phyloP scores from a whole-genome alignment of 106 monocot species.

The Chionographis japonica region DNA sequence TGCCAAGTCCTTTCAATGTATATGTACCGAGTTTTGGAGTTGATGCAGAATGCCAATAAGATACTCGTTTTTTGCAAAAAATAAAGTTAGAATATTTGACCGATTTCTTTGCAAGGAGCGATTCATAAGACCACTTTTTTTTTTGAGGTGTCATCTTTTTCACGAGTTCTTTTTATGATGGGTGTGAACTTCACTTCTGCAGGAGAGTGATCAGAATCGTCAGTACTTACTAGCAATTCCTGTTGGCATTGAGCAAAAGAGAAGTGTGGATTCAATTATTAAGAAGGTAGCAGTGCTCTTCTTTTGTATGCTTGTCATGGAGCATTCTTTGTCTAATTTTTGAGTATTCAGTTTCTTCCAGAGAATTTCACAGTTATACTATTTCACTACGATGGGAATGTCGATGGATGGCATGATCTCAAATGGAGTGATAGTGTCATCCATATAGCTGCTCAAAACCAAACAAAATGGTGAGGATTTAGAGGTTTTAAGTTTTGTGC shows the following conservation, averaged over 20 bases:
- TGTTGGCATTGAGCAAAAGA: constrained; percentile 63
- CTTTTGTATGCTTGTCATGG: neutral
- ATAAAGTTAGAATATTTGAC: too few relatives aligned
- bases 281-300: constrained; percentile 36
- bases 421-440: constrained; percentile 65
- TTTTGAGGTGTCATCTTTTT: neutral
- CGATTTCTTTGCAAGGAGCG: neutral
- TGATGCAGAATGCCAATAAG: too few relatives aligned
- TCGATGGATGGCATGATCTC: constrained; percentile 70
- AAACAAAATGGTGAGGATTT: constrained; percentile 70
- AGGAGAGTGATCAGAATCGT: constrained; percentile 26
- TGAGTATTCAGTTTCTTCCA: constrained; percentile 69
- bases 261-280: constrained; percentile 56
- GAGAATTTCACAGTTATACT: constrained; percentile 76
- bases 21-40: too few relatives aligned
- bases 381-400: constrained; percentile 86
- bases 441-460: constrained; percentile 63
- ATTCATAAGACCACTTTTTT: neutral
- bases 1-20: too few relatives aligned
- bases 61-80: too few relatives aligned
- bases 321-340: constrained; percentile 21
- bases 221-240: constrained; percentile 62
- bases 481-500: neutral
- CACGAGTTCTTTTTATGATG: neutral
- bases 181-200: neutral